These are phyloP conservation scores for Lecanoromycetidae sp. DNA, from an alignment of 2,329 filamentous ascomycete genomes.

Conservation along the genomic window DNA sequence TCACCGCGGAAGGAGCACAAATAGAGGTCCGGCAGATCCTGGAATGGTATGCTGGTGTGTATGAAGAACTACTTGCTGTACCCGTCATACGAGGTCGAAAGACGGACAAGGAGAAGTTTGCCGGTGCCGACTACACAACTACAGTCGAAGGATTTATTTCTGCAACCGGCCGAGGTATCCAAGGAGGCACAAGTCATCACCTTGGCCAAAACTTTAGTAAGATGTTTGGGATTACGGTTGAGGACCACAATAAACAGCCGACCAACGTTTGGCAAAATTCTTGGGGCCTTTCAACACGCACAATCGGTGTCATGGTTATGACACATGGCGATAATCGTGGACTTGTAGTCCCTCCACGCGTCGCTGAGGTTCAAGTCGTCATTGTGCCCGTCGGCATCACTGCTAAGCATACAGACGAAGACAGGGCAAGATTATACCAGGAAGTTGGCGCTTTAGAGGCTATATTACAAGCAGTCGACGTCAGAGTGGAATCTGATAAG, in stretches of 20 bases:
- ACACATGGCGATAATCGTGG: constrained; percentile 95
- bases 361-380: constrained; percentile 74
- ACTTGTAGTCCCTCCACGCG: constrained; percentile 79
- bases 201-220: constrained; percentile 97
- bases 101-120: constrained; percentile 95
- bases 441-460: constrained; percentile 60
- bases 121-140: constrained; percentile 84
- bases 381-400: constrained; percentile 89
- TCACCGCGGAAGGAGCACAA: constrained; percentile 69
- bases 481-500: constrained; percentile 70
- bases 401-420: constrained; percentile 72
- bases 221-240: constrained; percentile 97
- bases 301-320: constrained; percentile 98
- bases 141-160: constrained; percentile 97
- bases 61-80: constrained; percentile 85
- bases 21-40: constrained; percentile 87
- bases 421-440: constrained; percentile 61
- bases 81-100: constrained; percentile 88
- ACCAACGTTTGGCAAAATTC: constrained; percentile 97
- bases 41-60: constrained; percentile 82
- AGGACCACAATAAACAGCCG: constrained; percentile 77
- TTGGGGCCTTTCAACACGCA: constrained; percentile 93
- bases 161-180: constrained; percentile 87
- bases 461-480: constrained; percentile 56
- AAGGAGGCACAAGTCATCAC: constrained; percentile 88